A percentile compares a stretch with the other conserved stretches of the same genome.
phyloP scores from a whole-genome alignment of 2,329 filamentous ascomycete genomes.

The Colletotrichum cuscutae region DNA sequence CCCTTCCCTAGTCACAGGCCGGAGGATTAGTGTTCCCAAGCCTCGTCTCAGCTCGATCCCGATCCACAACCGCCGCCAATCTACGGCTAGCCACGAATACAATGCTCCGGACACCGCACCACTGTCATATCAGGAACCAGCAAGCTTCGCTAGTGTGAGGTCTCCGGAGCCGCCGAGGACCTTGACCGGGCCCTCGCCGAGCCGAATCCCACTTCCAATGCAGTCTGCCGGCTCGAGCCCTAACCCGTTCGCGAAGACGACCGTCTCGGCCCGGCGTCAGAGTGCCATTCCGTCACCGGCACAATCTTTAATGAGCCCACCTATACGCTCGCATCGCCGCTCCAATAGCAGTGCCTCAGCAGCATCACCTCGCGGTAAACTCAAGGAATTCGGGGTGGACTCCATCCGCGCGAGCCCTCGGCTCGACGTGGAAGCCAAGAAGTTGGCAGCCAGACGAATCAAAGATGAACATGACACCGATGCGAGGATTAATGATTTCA shows the following conservation, averaged over 20 bases:
- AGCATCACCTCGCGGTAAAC: slow-evolving; percentile 45
- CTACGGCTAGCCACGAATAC: slow-evolving; percentile 43
- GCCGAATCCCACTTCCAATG: slow-evolving; percentile 54
- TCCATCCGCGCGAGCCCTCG: slow-evolving; percentile 55
- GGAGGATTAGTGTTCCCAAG: slow-evolving; percentile 57
- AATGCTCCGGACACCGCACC: slow-evolving; percentile 50
- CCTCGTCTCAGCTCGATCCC: slow-evolving; percentile 48
- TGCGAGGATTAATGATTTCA: slow-evolving; percentile 81
- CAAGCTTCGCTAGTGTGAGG: slow-evolving; percentile 62
- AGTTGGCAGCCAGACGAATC: slow-evolving; percentile 76
- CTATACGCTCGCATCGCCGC: slow-evolving; percentile 51
- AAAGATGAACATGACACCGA: slow-evolving; percentile 83
- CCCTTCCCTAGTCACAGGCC: slow-evolving; percentile 47
- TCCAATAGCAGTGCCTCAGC: slow-evolving; percentile 57
- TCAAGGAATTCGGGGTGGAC: slow-evolving; percentile 41
- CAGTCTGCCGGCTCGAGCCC: slow-evolving; percentile 36
- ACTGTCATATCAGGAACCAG: slow-evolving; percentile 22
- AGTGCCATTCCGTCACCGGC: slow-evolving; percentile 40
- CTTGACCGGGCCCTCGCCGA: slow-evolving; percentile 49
- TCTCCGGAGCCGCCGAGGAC: slow-evolving; percentile 46
- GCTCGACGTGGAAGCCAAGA: slow-evolving; percentile 74
- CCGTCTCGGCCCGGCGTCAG: slow-evolving; percentile 36
- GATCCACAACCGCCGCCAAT: slow-evolving; percentile 41
- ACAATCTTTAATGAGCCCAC: slow-evolving; percentile 30
- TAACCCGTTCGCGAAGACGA: slow-evolving; percentile 37